These are phyloP conservation scores for Hymenoscyphus scutula DNA, from an alignment of 2,329 filamentous ascomycete species.

Conservation along the genomic window DNA sequence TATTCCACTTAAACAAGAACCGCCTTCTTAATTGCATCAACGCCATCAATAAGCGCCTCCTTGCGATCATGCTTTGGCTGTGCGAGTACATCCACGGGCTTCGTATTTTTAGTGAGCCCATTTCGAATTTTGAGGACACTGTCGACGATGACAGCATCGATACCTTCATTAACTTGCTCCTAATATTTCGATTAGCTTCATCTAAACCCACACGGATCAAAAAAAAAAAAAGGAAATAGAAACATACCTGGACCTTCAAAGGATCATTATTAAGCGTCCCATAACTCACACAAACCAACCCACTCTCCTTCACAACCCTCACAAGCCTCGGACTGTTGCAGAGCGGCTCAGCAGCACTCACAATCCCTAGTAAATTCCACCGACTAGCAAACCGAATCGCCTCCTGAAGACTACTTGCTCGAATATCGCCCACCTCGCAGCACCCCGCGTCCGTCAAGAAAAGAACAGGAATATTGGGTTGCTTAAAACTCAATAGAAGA, in stretches of 20 bases:
- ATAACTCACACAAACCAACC: slow-evolving; percentile 92
- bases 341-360: slow-evolving; percentile 82
- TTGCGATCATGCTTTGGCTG: neutral
- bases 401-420: slow-evolving; percentile 89
- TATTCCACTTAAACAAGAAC: neutral
- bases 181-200: slow-evolving; percentile 17
- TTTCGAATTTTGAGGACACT: slow-evolving; percentile 90
- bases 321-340: slow-evolving; percentile 87
- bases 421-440: slow-evolving; percentile 78
- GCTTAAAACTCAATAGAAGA: slow-evolving; percentile 90
- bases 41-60: neutral
- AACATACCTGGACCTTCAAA: slow-evolving; percentile 74
- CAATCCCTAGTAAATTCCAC: slow-evolving; percentile 93
- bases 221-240: slow-evolving; percentile 14
- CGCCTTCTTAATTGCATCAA: neutral
- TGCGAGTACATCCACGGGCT: slow-evolving; percentile 7
- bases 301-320: slow-evolving; percentile 88
- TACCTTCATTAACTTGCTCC: slow-evolving; percentile 84
- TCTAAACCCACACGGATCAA: neutral
- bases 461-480: slow-evolving; percentile 91
- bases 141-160: slow-evolving; percentile 97
- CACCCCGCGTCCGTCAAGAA: slow-evolving; percentile 90
- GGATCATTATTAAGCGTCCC: slow-evolving; percentile 88
- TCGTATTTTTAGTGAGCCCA: slow-evolving; percentile 54
- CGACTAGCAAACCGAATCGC: slow-evolving; percentile 90